Base-by-base conservation (phyloP, 1,139 yeast genomes). In the Suhomyces coccinellae region DNA sequence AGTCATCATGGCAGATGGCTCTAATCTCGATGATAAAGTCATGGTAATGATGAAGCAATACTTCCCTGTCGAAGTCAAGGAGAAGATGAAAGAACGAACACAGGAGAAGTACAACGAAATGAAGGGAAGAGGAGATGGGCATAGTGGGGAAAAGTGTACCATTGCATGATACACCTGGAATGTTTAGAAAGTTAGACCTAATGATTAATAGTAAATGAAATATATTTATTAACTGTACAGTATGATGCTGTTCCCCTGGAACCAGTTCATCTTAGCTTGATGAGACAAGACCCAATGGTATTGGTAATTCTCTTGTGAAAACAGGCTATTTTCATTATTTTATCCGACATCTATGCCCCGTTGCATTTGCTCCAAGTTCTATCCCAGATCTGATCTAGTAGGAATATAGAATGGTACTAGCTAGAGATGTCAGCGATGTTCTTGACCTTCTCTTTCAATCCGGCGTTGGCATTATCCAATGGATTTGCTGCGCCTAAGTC, bases 51-150 rank as follows among this genome's bases (percentile, higher is more conserved):
- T 85, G 76, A 76, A 82, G 58, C 59, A 67, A 42, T 78, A 80
- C 55, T 85, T 85, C 64, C 93, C 93, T 0, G 56, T 68, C 17
- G 91, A 85, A 57, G 82, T 83, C 14, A 83, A 82, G 54, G 74
- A 71, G 52, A 85, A 85, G 57, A 69, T 82, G 54, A 66, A 65
- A 42, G 85, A 81, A 43, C 75, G 86, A 50, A 83, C 80, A 39
- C 73, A 70, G 51, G 90, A 84, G 56, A 69, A 64, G 48, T 73
- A 69, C 44, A 57, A 58, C 7, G 76, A 71, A 44, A 51, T 31
- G 36, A 47, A 32, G 16, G 49, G 49, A 13, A 43, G 31, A n/a
- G 37, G 38, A 13, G 38, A 38, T 6, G 40, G 40, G 2, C 12
- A 30, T 36, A 40, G 37, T 30, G 50, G 55, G 15, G 64, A 63